Evolutionary conservation across 306 rosid genomes (phyloP), one percentile per base, ranked within the genome.

Genomic region (Dalbergia cultrata): DNA sequence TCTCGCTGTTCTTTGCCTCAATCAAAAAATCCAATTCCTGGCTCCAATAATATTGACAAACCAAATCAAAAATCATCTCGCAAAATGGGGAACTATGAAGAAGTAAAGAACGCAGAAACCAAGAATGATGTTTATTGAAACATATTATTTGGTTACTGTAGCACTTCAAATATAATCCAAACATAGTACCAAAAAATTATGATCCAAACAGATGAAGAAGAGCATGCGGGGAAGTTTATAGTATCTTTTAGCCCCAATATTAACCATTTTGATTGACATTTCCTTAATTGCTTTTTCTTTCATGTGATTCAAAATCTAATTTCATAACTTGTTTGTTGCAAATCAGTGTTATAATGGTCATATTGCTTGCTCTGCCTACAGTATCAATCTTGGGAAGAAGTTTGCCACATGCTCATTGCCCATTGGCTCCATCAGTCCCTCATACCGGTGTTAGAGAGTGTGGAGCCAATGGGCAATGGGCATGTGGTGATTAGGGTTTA

Each of bases 1-100:
- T 93, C 90, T 86, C 98, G 9, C 98, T 93, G 86, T 95, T 95
- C 87, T 85, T 91, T 74, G 97, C 99, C 87, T 95, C 98, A 11
- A 39, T 73, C 86, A 90, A 68, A 83, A 95, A 95, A 86, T 95
- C 92, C 74, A 95, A 90, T 88, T 95, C 99, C 99, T 95, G 91
- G 56, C 66, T 50, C 43, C 69, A 80, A 80, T 72, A 82, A 81
- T 41, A 75, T 83, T 73, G 81, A 67, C 7, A 70, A 47, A 60
- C 70, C 65, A 84, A 72, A 76, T 80, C 17, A 81, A 70, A 61
- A 76, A 50, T 74, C 65, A 70, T 74, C 41, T 8, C 9, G 54
- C 8, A 66, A 72, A 58, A 61, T 50, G 53, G 17, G n/a, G 4
- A 50, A 82, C 44, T 14, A 43, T 60, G 59, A 66, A 70, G 45